These are phyloP conservation scores for Clathrus columnatus DNA, from an alignment of 768 basidiomycete genomes.

Conservation along the genomic window DNA sequence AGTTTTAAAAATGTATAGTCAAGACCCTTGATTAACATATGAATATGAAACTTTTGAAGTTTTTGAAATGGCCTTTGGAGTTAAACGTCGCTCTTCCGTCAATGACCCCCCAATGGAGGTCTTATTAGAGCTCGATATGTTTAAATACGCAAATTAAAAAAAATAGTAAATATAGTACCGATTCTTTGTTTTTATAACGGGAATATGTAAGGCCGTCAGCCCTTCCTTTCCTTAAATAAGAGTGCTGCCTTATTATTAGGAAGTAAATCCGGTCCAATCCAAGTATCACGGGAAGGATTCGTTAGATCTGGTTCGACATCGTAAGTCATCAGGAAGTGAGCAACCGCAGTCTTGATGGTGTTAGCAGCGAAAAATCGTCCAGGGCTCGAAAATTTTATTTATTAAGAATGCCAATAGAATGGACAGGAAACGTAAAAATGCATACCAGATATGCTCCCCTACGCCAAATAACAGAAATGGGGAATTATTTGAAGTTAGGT, in stretches of 20 bases:
- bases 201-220: no score
- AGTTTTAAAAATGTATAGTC: no score
- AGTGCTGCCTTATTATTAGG: background rate
- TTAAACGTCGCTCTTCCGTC: no score
- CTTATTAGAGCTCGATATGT: no score
- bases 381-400: constrained; percentile 7
- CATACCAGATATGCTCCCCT: constrained; percentile 12
- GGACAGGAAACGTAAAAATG: background rate
- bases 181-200: no score
- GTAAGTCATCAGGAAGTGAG: constrained; percentile 12
- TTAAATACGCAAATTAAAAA: no score
- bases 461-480: constrained; percentile 9
- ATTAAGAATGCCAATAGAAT: background rate
- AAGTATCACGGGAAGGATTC: background rate
- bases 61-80: no score
- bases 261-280: background rate
- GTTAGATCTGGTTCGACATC: constrained; percentile 3
- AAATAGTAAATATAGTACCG: no score
- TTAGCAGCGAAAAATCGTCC: constrained; percentile 13
- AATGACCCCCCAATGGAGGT: no score
- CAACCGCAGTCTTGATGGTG: constrained; percentile 10
- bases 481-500: constrained; percentile 1
- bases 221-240: background rate
- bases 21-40: no score
- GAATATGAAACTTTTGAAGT: no score